Evolutionary conservation across 2,329 filamentous ascomycete species (phyloP), one percentile per base, ranked within the genome.

Genomic region (Neoascochyta sp.): DNA sequence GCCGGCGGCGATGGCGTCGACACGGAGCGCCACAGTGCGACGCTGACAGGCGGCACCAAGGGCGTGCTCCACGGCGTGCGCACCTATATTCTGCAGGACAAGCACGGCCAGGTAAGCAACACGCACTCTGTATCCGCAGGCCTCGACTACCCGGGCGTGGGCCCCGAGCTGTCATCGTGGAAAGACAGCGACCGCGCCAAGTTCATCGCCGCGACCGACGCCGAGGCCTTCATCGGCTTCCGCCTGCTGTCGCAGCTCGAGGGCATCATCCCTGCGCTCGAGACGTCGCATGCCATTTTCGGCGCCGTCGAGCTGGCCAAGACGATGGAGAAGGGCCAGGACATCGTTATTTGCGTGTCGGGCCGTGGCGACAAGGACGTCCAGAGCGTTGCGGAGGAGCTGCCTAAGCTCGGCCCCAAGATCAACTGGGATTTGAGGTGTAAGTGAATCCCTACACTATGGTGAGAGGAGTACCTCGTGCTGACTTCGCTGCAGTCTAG

Each of bases 311-410:
- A 96, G 68, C 68, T 96, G 36, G 90, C 90, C 40, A 95, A 94
- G 79, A 86, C 81, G 35, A 89, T 95, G 86, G 74, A 75, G 47
- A 86, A 88, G 69, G 88, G 78, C 29, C 70, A 95, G 67, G 88
- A 96, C 56, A 69, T 98, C 16, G 90, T 98, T 37, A 89, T 98
- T 42, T 96, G 90, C 67, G 64, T 98, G 20, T 93, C 85, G 57
- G 92, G 92, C 7, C 75, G 92, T 50, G 92, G 92, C 42, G 92
- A 98, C 67, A 98, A 98, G 78, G 92, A 98, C 59, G 92, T 98
- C 36, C 89, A 98, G 76, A 94, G 86, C 54, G 90, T 98, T 29
- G 92, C 92, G 0, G 92, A 98, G 57, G 87, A 94, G 67, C 68
- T 98, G 57, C 90, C 90, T 11, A 84, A 75, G 48, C 65, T 98